A percentile compares a stretch with the other conserved stretches of the same genome.
Conservation (phyloP, 805 yeast species). For the Hanseniaspora hatyaiensis region DNA sequence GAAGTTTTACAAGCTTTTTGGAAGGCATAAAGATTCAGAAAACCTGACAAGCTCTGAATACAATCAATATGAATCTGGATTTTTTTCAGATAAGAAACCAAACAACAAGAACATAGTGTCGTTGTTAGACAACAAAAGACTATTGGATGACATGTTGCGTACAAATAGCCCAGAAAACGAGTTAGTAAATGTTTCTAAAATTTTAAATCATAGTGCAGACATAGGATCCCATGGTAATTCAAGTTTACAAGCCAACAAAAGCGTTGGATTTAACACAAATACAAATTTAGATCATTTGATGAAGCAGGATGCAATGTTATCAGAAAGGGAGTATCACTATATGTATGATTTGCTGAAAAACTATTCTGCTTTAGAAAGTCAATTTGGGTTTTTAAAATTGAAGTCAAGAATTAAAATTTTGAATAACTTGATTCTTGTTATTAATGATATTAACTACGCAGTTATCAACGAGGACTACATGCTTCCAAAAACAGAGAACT, state of each 20-base stretch:
- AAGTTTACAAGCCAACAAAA: neutral
- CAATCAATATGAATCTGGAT: neutral
- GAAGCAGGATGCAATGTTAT: constrained; percentile 16
- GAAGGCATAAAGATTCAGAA: neutral
- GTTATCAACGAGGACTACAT: constrained; percentile 14
- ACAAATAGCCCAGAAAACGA: constrained; percentile 9
- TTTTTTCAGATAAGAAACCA: neutral
- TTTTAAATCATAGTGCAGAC: constrained; percentile 5
- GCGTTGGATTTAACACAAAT: neutral
- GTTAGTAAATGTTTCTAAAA: constrained; percentile 10
- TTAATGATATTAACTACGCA: constrained; percentile 14
- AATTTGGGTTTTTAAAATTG: neutral
- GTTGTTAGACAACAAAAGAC: neutral
- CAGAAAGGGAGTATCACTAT: constrained; percentile 12
- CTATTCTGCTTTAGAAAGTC: neutral
- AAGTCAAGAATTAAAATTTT: constrained; percentile 1
- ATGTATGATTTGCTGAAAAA: constrained; percentile 14
- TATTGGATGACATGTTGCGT: neutral
- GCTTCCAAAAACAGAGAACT: constrained; percentile 12
- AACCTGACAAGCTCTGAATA: neutral
- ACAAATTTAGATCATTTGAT: constrained; percentile 11
- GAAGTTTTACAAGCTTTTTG: constrained; percentile 1
- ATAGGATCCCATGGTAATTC: neutral
- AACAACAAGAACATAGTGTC: neutral
- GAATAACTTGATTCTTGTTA: constrained; percentile 8